These are phyloP conservation scores for Clavispora phyllophila DNA, from an alignment of 805 yeast genomes.

Conservation along the genomic window DNA sequence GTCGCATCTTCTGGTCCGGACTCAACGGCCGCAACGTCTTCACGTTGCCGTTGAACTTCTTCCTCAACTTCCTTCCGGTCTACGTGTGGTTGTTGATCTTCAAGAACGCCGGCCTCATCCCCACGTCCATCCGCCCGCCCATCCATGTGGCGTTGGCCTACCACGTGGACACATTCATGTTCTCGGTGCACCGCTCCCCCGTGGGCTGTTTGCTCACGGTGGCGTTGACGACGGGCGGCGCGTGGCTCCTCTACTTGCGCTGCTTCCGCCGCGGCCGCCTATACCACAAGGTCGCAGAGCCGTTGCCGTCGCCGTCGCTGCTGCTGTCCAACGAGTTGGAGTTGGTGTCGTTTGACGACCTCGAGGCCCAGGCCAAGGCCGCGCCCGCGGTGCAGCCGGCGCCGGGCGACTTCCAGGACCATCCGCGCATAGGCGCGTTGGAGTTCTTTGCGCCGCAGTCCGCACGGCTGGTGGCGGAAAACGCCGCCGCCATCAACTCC, in stretches of 20 bases:
- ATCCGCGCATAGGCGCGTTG: slow-evolving; percentile 4
- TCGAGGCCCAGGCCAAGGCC: neutral
- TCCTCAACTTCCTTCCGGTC: slow-evolving; percentile 48
- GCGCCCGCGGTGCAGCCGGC: neutral
- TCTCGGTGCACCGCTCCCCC: slow-evolving; percentile 13
- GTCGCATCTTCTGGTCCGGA: slow-evolving; percentile 19
- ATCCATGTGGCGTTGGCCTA: slow-evolving; percentile 46
- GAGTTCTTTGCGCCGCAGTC: slow-evolving; percentile 4
- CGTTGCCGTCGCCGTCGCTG: neutral
- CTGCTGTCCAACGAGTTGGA: neutral
- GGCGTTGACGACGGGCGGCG: neutral
- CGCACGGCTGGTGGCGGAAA: slow-evolving; percentile 1
- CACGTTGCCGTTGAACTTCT: slow-evolving; percentile 39
- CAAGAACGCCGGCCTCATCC: slow-evolving; percentile 55
- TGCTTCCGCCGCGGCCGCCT: slow-evolving; percentile 14
- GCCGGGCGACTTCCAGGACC: slow-evolving; percentile 10
- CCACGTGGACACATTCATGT: slow-evolving; percentile 38
- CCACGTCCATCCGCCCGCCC: slow-evolving; percentile 48
- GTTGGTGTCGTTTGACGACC: neutral
- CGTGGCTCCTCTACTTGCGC: slow-evolving; percentile 10
- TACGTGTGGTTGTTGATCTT: slow-evolving; percentile 52
- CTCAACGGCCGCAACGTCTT: slow-evolving; percentile 36
- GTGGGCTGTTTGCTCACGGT: slow-evolving; percentile 4
- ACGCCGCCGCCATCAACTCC: slow-evolving; percentile 4
- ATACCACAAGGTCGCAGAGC: neutral